Base-by-base conservation (phyloP, 139 green algal species). In the Tetradesmus lagerheimii region DNA sequence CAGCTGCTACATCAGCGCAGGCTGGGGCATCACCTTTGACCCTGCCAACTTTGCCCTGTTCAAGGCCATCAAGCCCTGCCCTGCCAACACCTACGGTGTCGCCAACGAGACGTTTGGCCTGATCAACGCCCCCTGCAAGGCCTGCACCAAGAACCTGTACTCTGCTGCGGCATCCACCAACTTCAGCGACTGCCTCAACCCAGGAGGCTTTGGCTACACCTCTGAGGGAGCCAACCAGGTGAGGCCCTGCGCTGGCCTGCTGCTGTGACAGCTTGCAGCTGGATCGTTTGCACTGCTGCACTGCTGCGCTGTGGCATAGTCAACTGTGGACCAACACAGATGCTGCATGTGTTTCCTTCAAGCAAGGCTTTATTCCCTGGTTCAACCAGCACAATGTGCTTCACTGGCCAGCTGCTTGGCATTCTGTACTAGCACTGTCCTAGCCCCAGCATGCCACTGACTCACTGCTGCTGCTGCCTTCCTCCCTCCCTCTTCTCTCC, bases 1-100 rank as follows among this genome's bases (percentile, higher is more conserved):
- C 29, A 57, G 31, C 43, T 86, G 80, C 80, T 86, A 74, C 80
- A 86, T 86, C 57, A 2, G 11, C 3, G n/a, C n/a, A 8, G 80
- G 80, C 43, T 86, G 80, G 80, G 80, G 80, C 31, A 71, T 86
- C 45, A 86, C 43, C 15, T 71, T 86, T 43, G 43, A 71, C 45
- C 43, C 80, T 27, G 16, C 43, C 27, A 45, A 71, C 45, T 71
- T 86, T 16, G 67, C 18, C 1, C 67, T 37, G 43, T 86, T 86
- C 47, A 41, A n/a, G 27, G 80, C 80, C n/a, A 84, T 84, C 27
- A 20, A 41, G 45, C 43, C 41, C 18, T 86, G 80, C 80, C 41
- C 41, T 11, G 80, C 45, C 43, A 86, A 86, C 45, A 74, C 45
- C 16, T 83, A 83, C 38, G 77, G 77, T 64, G 77, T 83, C 5